Evolutionary conservation across 495 filamentous ascomycete species (phyloP), one percentile per base, ranked within the genome.

Genomic region (Aspergillus incahuasiensis): DNA sequence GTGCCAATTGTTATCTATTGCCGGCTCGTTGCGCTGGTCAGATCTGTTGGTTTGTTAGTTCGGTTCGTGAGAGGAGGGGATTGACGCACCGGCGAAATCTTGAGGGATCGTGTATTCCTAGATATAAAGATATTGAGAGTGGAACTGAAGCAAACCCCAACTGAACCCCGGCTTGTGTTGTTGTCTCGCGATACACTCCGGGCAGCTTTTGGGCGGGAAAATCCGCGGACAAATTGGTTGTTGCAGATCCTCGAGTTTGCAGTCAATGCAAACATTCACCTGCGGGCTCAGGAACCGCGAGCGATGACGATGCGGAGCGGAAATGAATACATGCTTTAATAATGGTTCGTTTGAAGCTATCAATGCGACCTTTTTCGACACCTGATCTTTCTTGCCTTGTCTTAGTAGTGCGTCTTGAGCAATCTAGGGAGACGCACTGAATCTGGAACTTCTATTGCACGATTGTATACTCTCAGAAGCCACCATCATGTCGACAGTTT

Each of bases 401-500:
- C n/a, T n/a, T n/a, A n/a, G n/a, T n/a, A n/a, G n/a, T n/a, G n/a
- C n/a, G n/a, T n/a, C n/a, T n/a, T n/a, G n/a, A n/a, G n/a, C n/a
- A n/a, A n/a, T n/a, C n/a, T n/a, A n/a, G n/a, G n/a, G n/a, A n/a
- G n/a, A n/a, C n/a, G n/a, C n/a, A n/a, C n/a, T n/a, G n/a, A n/a
- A n/a, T n/a, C n/a, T n/a, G n/a, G n/a, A n/a, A n/a, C n/a, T n/a
- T n/a, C n/a, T n/a, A n/a, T n/a, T n/a, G n/a, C n/a, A n/a, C n/a
- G n/a, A n/a, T n/a, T n/a, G n/a, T 18, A 28, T 38, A 6, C 34
- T 19, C 16, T 57, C 41, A 46, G 32, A 42, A n/a, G 34, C 46
- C 76, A 68, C 38, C 15, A 22, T 22, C 0, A 80, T 83, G 79
- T 82, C 85, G 32, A 61, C 67, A 15, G 75, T 80, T 50, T 74